Base-by-base conservation (phyloP, 2,329 filamentous ascomycete species). In the Ceratocystis variospora region DNA sequence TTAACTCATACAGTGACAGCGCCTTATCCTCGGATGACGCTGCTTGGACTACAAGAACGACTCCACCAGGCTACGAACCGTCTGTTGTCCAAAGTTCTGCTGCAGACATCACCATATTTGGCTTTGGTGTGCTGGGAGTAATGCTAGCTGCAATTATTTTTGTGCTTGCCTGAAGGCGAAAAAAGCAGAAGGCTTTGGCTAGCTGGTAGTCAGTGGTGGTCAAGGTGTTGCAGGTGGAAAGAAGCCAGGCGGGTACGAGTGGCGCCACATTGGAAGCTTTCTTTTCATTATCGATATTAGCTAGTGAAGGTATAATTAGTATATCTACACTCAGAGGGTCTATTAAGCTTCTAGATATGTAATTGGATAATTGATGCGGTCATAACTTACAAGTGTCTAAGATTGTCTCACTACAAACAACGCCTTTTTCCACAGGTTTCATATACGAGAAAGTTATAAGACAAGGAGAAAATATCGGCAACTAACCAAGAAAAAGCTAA, bases 21-120 rank as follows among this genome's bases (percentile, higher is more conserved):
- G 8, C 33, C 15, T 17, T 37, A 31, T 59, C 55, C 19, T 59
- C 41, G 8, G 22, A 63, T 19, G 50, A 63, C 55, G n/a, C 61
- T 17, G 15, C 59, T 6, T 7, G 37, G 33, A 4, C 48, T 31
- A 63, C 53, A 12, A 53, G 19, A 41, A 65, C 64, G 8, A 48
- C 55, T 5, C 15, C 55, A 7, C 25, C 22, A 17, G 46, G 19
- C 2, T 55, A 57, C 1, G 46, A 55, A 19, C 66, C 57, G 2
- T 65, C 57, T 17, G 33, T 67, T 8, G 50, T 67, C 37, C 33
- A 33, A 12, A 65, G 59, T 61, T 45, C 55, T 28, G 62, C 53
- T 5, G 33, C 33, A 25, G 62, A 65, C 25, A 41, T 64, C 6
- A 33, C 62, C 15, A 41, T 45, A 4, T 44, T 65, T 12, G 37